These are phyloP conservation scores for Phytophthora syringae DNA, from an alignment of 352 stramenopile genomes.

Conservation along the genomic window DNA sequence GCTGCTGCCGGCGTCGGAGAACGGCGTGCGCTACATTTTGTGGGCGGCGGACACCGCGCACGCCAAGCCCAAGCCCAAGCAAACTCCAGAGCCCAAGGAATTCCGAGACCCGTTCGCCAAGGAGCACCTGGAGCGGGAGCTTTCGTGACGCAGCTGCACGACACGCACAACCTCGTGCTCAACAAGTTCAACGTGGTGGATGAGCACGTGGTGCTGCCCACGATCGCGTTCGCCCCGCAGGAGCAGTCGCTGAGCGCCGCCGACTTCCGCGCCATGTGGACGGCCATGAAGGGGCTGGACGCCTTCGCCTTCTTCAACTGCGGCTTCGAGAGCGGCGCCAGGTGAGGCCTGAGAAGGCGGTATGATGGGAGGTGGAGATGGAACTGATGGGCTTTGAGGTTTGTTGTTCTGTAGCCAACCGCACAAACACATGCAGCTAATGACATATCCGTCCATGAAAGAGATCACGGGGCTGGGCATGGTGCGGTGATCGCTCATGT, in stretches of 20 bases:
- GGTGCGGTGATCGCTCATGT: slow-evolving; percentile 30
- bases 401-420: slow-evolving; percentile 62
- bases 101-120: slow-evolving; percentile 81
- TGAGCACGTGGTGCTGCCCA: slow-evolving; percentile 81
- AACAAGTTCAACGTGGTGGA: slow-evolving; percentile 88
- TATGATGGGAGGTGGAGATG: not conserved
- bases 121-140: slow-evolving; percentile 71
- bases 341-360: slow-evolving; percentile 32
- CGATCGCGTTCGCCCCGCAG: slow-evolving; percentile 74
- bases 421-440: slow-evolving; percentile 91
- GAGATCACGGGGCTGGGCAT: slow-evolving; percentile 63
- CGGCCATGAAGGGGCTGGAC: slow-evolving; percentile 68
- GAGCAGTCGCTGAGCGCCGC: slow-evolving; percentile 51
- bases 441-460: slow-evolving; percentile 80
- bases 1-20: slow-evolving; percentile 46
- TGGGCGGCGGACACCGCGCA: slow-evolving; percentile 51
- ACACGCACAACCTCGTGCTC: slow-evolving; percentile 80
- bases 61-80: slow-evolving; percentile 44
- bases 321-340: slow-evolving; percentile 80
- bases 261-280: slow-evolving; percentile 79
- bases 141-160: slow-evolving; percentile 73
- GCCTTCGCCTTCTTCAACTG: slow-evolving; percentile 89
- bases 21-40: slow-evolving; percentile 57
- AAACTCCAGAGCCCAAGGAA: slow-evolving; percentile 13
- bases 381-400: slow-evolving; percentile 3